phyloP scores from a whole-genome alignment of 129 eudicot species.

The Artemisia annua region DNA sequence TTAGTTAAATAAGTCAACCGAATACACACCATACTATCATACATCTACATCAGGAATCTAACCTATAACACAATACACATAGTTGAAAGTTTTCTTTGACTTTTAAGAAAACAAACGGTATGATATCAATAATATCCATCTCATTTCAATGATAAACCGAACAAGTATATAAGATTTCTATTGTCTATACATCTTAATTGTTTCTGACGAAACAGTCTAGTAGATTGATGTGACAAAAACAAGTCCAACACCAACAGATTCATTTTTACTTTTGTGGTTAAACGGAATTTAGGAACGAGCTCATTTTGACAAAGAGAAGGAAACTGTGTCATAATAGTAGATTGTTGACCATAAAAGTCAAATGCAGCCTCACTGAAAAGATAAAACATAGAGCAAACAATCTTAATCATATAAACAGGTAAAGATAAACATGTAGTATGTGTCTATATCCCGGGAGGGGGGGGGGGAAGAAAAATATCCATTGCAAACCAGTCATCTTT shows the following conservation, averaged over 20 bases:
- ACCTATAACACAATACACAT: no score
- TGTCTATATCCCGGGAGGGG: background rate
- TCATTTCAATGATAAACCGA: no score
- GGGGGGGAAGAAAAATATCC: no score
- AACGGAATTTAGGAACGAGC: background rate
- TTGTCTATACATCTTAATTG: no score
- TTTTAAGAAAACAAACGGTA: no score
- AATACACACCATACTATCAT: no score
- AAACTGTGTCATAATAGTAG: background rate
- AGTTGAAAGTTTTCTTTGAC: no score
- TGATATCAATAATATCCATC: no score
- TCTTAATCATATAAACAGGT: background rate
- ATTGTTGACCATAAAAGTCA: slow-evolving; percentile 1
- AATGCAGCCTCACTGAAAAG: background rate
- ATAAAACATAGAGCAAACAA: background rate
- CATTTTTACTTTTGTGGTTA: background rate
- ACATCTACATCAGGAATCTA: no score
- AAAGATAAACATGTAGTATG: background rate
- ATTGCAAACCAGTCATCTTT: background rate
- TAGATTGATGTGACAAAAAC: background rate
- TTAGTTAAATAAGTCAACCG: no score
- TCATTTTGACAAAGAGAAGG: background rate
- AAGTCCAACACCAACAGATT: background rate
- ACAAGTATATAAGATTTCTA: no score
- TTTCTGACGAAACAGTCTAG: no score